Base-by-base conservation (phyloP, 148 eudicot species). In the Rhododendron griersonianum region DNA sequence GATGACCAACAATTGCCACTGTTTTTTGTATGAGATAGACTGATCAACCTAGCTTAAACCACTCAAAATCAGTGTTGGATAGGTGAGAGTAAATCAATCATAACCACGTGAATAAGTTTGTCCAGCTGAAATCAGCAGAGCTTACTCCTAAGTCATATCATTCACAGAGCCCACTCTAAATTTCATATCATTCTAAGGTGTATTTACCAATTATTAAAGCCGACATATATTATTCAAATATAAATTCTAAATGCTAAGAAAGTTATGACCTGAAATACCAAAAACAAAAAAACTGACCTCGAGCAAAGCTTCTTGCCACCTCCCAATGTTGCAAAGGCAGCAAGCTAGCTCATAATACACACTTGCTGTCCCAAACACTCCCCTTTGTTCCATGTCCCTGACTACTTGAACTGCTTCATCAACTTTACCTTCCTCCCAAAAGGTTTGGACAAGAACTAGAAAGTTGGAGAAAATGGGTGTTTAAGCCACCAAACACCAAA, bases 331-430 rank as follows among this genome's bases (percentile, higher is more conserved):
- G 90, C 99, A 95, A 90, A 97, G 98, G 86, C 98, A 97, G 83
- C 98, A 90, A 21, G 98, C 98, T 51, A 97, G 93, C 86, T 97
- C 99, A 89, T 93, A 97, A 88, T 95, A 97, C 53, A 97, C 98
- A 82, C 91, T 92, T 78, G 95, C 92, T 77, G 92, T 84, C 89
- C 98, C 98, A 88, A 92, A 86, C 28, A 97, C 85, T 50, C 98
- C 99, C 83, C 95, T 95, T 81, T 57, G 91, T 91, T 97, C 98
- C 99, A 97, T 97, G 39, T 93, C 95, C 88, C 98, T 91, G 30
- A 97, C 98, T 77, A 92, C 91, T 77, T 85, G 86, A 91, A 95
- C 88, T 78, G 99, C 98, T 88, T 94, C 95, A 84, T 93, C 89
- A 78, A 94, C 92, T 92, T 91, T 92, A 74, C 89, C 94, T 87